These are phyloP conservation scores for Chalara sp. DNA, from an alignment of 2,329 filamentous ascomycete species.

Conservation along the genomic window DNA sequence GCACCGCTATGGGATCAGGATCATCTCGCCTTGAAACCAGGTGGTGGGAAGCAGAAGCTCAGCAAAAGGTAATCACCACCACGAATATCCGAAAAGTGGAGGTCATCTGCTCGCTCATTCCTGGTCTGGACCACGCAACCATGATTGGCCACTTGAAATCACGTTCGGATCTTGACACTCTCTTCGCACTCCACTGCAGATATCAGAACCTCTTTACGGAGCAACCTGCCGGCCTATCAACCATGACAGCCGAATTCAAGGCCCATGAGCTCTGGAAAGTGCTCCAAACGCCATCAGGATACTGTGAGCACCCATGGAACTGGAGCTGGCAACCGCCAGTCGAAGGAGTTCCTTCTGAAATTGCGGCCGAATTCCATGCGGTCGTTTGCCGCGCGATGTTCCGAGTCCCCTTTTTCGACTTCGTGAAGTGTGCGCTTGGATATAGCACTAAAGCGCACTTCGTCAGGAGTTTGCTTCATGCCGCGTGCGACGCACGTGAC, in stretches of 20 bases:
- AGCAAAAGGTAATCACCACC: constrained; percentile 5
- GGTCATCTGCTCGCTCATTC: constrained; percentile 8
- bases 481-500: neutral
- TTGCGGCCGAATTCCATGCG: constrained; percentile 8
- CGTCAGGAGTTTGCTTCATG: neutral
- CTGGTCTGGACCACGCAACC: neutral
- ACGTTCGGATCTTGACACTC: constrained; percentile 7
- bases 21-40: neutral
- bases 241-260: neutral
- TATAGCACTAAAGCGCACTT: constrained; percentile 5
- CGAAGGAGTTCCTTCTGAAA: neutral
- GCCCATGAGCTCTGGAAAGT: neutral
- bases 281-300: neutral
- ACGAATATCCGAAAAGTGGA: constrained; percentile 4
- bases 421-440: constrained; percentile 9
- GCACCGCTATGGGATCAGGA: neutral
- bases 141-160: neutral
- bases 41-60: constrained; percentile 6
- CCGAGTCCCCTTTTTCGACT: constrained; percentile 6
- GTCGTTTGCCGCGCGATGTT: constrained; percentile 7
- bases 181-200: constrained; percentile 1
- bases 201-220: neutral
- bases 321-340: neutral
- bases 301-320: neutral
- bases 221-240: neutral